These are phyloP conservation scores for Crataegus laevigata DNA, from an alignment of 306 rosid species.

Conservation along the genomic window DNA sequence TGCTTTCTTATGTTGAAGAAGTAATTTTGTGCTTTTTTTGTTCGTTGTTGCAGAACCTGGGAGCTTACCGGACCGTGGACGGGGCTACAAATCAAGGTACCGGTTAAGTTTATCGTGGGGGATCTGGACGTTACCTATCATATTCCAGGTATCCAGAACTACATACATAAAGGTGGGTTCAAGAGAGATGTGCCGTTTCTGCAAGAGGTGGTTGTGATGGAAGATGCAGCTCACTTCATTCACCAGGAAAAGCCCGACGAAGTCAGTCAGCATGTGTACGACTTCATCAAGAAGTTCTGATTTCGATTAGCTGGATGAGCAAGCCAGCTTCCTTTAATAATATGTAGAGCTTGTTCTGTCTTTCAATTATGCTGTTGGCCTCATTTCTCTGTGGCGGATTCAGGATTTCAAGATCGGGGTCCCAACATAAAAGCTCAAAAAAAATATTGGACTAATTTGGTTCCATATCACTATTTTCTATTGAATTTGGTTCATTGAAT, in stretches of 20 bases:
- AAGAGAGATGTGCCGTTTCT: slow-evolving; percentile 45
- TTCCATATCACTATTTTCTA: too few species aligned
- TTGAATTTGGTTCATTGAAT: too few species aligned
- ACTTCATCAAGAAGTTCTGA: slow-evolving; percentile 58
- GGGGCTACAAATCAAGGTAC: slow-evolving; percentile 52
- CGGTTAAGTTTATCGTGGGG: slow-evolving; percentile 62
- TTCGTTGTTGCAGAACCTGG: slow-evolving; percentile 57
- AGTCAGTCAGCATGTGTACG: slow-evolving; percentile 42
- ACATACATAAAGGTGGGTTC: slow-evolving; percentile 51
- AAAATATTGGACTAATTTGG: too few species aligned
- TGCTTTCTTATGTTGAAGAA: neutral
- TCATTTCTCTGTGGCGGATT: neutral
- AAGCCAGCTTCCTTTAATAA: neutral
- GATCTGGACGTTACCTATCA: slow-evolving; percentile 50
- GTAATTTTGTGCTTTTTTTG: neutral
- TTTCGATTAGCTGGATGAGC: neutral
- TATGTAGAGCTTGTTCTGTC: neutral
- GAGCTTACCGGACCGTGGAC: slow-evolving; percentile 70
- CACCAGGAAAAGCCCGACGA: slow-evolving; percentile 59
- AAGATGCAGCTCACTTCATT: slow-evolving; percentile 56
- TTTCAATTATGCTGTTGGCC: neutral
- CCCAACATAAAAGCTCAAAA: too few species aligned
- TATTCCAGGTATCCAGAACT: slow-evolving; percentile 46
- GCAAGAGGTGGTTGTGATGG: slow-evolving; percentile 55
- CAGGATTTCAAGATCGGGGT: too few species aligned